phyloP scores from a whole-genome alignment of 768 basidiomycete genomes.

The Leucocoprinus birnbaumii region DNA sequence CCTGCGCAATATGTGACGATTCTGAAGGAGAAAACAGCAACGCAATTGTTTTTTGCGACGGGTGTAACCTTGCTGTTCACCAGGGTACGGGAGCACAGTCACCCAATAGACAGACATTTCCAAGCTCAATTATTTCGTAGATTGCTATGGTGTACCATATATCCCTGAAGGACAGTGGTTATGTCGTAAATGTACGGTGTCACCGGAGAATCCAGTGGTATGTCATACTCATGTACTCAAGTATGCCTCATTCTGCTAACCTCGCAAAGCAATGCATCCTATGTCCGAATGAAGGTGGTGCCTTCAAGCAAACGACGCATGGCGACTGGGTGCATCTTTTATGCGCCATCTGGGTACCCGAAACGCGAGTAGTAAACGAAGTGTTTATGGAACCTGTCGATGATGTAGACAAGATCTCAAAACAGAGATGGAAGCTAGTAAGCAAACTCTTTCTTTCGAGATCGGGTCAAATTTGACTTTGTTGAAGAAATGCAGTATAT shows the following conservation, averaged over 20 bases:
- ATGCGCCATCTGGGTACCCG: slow-evolving; percentile 97
- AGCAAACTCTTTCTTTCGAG: slow-evolving; percentile 23
- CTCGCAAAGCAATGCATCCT: slow-evolving; percentile 77
- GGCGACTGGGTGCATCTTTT: slow-evolving; percentile 96
- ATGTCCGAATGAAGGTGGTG: slow-evolving; percentile 95
- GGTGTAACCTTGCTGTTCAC: slow-evolving; percentile 98
- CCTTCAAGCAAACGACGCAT: slow-evolving; percentile 93
- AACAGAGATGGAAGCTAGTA: slow-evolving; percentile 92
- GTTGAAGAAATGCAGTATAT: slow-evolving; percentile 44
- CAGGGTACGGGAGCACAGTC: slow-evolving; percentile 67
- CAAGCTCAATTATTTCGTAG: slow-evolving; percentile 43
- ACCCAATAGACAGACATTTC: not conserved
- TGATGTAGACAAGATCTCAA: slow-evolving; percentile 82
- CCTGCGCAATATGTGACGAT: slow-evolving; percentile 96
- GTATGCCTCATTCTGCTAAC: not conserved
- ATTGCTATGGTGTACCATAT: slow-evolving; percentile 98
- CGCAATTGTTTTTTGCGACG: slow-evolving; percentile 98
- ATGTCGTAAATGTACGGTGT: slow-evolving; percentile 96
- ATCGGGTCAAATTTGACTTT: not conserved
- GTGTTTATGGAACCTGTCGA: slow-evolving; percentile 99
- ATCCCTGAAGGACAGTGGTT: slow-evolving; percentile 99
- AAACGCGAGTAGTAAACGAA: slow-evolving; percentile 88
- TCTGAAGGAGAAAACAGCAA: slow-evolving; percentile 98
- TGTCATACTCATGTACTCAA: slow-evolving; percentile 24
- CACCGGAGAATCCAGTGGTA: slow-evolving; percentile 94